These are phyloP conservation scores for Lasiosphaeriaceae sp. DNA, from an alignment of 495 filamentous ascomycete species.

Conservation along the genomic window DNA sequence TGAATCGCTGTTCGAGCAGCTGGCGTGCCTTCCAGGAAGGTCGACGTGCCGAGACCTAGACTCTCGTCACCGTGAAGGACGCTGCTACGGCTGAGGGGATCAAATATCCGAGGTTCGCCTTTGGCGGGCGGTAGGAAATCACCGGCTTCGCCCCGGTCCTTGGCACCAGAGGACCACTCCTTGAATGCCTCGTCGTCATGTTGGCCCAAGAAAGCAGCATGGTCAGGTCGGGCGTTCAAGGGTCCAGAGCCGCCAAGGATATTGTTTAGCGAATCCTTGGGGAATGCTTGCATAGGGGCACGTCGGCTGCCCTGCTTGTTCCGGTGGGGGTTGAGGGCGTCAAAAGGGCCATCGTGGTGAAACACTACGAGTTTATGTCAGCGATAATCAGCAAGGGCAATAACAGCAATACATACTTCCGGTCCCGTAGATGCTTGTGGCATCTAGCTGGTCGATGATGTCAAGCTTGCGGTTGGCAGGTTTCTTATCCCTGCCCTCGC, in stretches of 20 bases:
- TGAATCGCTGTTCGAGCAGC: conserved; percentile 81
- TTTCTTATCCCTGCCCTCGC: conserved; percentile 57
- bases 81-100: conserved; percentile 52
- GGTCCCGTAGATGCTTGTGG: conserved; percentile 92
- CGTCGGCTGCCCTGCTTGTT: conserved; percentile 80
- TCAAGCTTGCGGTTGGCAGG: conserved; percentile 67
- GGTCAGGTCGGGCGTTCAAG: conserved; percentile 73
- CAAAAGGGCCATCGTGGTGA: conserved; percentile 97
- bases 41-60: conserved; percentile 85
- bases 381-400: conserved; percentile 1
- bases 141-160: conserved; percentile 13
- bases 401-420: conserved; percentile 63
- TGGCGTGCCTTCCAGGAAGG: conserved; percentile 91
- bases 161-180: conserved; percentile 56
- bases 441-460: conserved; percentile 96
- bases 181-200: conserved; percentile 76
- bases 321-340: conserved; percentile 93
- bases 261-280: conserved; percentile 87
- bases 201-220: conserved; percentile 76
- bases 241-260: conserved; percentile 85
- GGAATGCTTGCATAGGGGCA: conserved; percentile 96
- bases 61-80: conserved; percentile 80
- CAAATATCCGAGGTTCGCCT: conserved; percentile 45
- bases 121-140: conserved; percentile 12
- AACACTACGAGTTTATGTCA: conserved; percentile 60